A percentile compares a stretch with the other conserved stretches of the same genome.
Evolutionary conservation across 2,329 filamentous ascomycete species (phyloP).

Genomic region (Fusarium denticulatum): DNA sequence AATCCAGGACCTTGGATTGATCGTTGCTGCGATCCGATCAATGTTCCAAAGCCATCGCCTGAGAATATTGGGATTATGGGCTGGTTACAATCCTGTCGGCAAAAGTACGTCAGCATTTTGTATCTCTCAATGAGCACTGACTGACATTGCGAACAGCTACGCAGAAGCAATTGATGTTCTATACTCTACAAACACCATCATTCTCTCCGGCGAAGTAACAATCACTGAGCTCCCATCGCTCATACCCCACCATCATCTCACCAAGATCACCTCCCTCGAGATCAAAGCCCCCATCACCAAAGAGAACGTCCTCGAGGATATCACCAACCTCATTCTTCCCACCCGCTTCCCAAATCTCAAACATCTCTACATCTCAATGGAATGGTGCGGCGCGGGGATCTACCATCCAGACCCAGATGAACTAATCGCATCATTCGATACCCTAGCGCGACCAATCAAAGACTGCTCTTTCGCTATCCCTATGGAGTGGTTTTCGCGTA

Average conservation of each 20-base stretch:
- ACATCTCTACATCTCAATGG: background rate
- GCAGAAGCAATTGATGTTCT: constrained; percentile 3
- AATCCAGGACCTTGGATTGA: background rate
- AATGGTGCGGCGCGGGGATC: background rate
- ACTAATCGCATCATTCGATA: background rate
- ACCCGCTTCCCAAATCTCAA: background rate
- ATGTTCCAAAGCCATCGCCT: background rate
- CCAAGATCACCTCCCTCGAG: constrained; percentile 1
- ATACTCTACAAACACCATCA: background rate
- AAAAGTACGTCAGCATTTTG: background rate
- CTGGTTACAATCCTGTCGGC: constrained; percentile 1
- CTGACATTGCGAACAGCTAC: background rate
- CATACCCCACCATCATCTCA: background rate
- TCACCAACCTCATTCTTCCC: background rate
- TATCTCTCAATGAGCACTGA: fast-evolving
- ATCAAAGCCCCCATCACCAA: background rate
- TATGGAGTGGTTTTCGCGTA: background rate
- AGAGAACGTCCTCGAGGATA: background rate
- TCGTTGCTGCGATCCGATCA: background rate
- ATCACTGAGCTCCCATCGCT: background rate
- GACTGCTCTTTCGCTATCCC: constrained; percentile 2
- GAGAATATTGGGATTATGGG: background rate
- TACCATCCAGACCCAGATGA: background rate
- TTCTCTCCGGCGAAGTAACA: background rate
- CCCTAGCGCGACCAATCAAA: background rate